phyloP scores from a whole-genome alignment of 31 red algal genomes.

The Odonthalia washingtoniensis region DNA sequence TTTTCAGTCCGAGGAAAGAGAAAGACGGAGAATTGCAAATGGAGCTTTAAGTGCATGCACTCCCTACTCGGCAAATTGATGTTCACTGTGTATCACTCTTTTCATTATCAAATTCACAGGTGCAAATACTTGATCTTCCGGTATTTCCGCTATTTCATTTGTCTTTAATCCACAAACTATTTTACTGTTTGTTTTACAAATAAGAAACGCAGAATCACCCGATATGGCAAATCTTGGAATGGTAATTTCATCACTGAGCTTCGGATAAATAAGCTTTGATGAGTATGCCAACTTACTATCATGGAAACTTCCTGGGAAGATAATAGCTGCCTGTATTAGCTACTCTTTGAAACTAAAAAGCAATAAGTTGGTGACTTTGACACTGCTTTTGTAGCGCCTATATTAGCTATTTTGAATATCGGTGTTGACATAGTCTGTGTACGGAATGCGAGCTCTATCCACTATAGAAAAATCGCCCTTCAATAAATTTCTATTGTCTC shows the following conservation, averaged over 20 bases:
- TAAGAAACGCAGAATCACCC: conserved; percentile 39
- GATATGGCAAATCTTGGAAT: conserved; percentile 34
- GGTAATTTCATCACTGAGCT: no score
- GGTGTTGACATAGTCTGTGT: conserved; percentile 1
- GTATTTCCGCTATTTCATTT: conserved; percentile 11
- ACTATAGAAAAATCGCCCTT: conserved; percentile 15
- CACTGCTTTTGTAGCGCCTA: neutral
- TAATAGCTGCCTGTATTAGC: conserved; percentile 19
- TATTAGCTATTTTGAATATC: no score
- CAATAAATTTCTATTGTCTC: neutral
- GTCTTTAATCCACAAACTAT: conserved; percentile 26
- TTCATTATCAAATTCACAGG: conserved; percentile 21
- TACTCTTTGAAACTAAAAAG: conserved; percentile 32
- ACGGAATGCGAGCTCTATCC: conserved; percentile 1
- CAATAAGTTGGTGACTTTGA: conserved; percentile 10
- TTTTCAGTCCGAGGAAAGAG: neutral
- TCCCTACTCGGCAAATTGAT: conserved; percentile 43
- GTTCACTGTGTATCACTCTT: conserved; percentile 31
- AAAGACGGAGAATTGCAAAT: neutral
- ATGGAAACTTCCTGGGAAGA: conserved; percentile 41
- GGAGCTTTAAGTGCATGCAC: conserved; percentile 38
- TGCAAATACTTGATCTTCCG: neutral
- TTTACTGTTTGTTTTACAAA: conserved; percentile 8
- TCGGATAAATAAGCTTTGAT: conserved; percentile 30
- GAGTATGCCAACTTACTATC: conserved; percentile 26